phyloP scores from a whole-genome alignment of 805 yeast genomes.

The Saccharomyces eubayanus region DNA sequence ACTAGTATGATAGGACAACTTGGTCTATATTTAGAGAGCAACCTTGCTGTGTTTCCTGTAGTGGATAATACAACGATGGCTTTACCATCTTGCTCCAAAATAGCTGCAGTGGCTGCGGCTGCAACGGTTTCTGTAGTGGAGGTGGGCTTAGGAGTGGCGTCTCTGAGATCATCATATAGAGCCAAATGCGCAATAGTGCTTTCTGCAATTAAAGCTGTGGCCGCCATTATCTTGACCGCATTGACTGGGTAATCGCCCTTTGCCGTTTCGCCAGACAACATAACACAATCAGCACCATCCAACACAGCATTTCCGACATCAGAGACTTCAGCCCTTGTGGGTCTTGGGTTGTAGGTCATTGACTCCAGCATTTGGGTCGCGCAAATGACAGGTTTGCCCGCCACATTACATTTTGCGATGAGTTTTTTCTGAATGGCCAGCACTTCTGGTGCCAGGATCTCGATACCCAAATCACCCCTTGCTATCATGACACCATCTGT shows the following conservation, averaged over 20 bases:
- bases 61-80: conserved; percentile 95
- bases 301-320: conserved; percentile 98
- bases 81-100: conserved; percentile 92
- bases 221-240: conserved; percentile 98
- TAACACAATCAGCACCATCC: conserved; percentile 99
- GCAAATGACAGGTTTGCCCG: conserved; percentile 98
- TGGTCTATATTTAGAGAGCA: conserved; percentile 96
- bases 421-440: conserved; percentile 97
- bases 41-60: conserved; percentile 90
- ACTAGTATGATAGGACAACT: conserved; percentile 95
- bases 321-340: conserved; percentile 98
- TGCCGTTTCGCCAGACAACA: conserved; percentile 99
- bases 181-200: conserved; percentile 86
- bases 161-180: conserved; percentile 79
- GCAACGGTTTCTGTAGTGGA: conserved; percentile 95
- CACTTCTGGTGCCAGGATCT: conserved; percentile 98
- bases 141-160: conserved; percentile 79
- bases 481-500: conserved; percentile 99
- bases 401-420: conserved; percentile 98
- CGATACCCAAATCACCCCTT: conserved; percentile 99
- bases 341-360: conserved; percentile 99
- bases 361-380: conserved; percentile 99
- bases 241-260: conserved; percentile 97
- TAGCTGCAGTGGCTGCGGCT: conserved; percentile 91
- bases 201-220: conserved; percentile 93